Base-by-base conservation (phyloP, 257 asterid species). In the Nicotiana paniculata region DNA sequence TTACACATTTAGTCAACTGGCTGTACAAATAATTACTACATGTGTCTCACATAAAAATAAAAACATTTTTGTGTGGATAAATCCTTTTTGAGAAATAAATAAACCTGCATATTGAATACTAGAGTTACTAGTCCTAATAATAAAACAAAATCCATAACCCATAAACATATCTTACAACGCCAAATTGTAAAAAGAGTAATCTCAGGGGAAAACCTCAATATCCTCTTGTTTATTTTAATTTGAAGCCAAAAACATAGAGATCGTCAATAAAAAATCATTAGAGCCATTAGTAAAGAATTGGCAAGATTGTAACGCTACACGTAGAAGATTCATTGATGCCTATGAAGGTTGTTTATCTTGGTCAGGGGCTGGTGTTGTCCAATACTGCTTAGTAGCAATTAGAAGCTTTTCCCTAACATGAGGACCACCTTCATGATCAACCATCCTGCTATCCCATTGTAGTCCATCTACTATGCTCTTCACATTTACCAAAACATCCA, bases 371-470 rank as follows among this genome's bases (percentile, higher is more conserved):
- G 98, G 94, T 24, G 95, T 84, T 6, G 99, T 93, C 99, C 99
- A 93, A 72, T 95, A 95, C 85, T 86, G 90, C 87, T 95, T 95
- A n/a, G 90, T 90, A 4, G 99, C 96, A 85, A 93, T 85, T 33
- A 93, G 87, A 57, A 95, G 88, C 91, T 95, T 95, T 81, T 95
- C 91, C 79, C 97, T 91, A 43, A 89, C 92, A 85, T 88, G 97
- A 84, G 99, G 97, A 12, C 97, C 94, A 0, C 87, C 92, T 90
- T 95, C 99, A 81, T 95, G 96, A 51, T 95, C 97, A 17, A 90
- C 93, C 97, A 95, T 88, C 82, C 87, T 91, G 85, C 91, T 89
- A 18, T 91, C 90, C 99, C 99, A 95, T 84, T 92, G 90, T 26
- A 93, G 90, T 57, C 93, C 92, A 33, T 92, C 97, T 2, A 86